Base-by-base conservation (phyloP, 2,329 filamentous ascomycete species). In the Epichloe sp. region DNA sequence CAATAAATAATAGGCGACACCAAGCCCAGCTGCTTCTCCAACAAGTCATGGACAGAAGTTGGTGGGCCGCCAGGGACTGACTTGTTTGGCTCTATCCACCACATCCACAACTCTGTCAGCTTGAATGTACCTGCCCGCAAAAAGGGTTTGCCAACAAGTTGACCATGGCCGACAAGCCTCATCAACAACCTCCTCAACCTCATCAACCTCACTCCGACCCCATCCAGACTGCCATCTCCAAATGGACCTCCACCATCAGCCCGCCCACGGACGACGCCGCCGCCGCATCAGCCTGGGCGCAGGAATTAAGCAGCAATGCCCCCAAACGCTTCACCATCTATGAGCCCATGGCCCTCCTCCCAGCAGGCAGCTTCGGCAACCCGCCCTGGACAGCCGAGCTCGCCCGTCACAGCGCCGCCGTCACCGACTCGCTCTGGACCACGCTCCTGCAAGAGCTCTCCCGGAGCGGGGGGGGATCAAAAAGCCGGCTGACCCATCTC, bases 261-360 rank as follows among this genome's bases (percentile, higher is more conserved):
- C 48, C 47, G 45, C 42, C 51, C 17, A 14, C 26, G 26, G 15
- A 21, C 23, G 48, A 47, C 14, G 31, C 48, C 21, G 43, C n/a
- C 36, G 37, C 23, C 3, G n/a, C 40, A 19, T 19, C 49, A 49
- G 52, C 54, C 42, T 59, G 54, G 45, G 56, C 53, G 44, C 51
- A 62, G 15, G 53, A 50, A 1, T 66, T 78, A 10, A 43, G 74
- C 19, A 59, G 56, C 11, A 62, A 66, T 42, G 70, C 73, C 2
- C 79, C 80, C 0, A 80, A 76, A 57, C 67, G 79, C 55, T 84
- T 78, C 71, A 75, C 75, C 0, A 67, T 76, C 12, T 83, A 84
- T 58, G 75, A 76, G 51, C 79, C 80, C 10, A 77, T 84, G 73
- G 72, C 75, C 4, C 68, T 83, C 15, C 69, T 84, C 1, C 79